Evolutionary conservation across 805 yeast genomes (phyloP).

Genomic region (Yarrowia divulgata): DNA sequence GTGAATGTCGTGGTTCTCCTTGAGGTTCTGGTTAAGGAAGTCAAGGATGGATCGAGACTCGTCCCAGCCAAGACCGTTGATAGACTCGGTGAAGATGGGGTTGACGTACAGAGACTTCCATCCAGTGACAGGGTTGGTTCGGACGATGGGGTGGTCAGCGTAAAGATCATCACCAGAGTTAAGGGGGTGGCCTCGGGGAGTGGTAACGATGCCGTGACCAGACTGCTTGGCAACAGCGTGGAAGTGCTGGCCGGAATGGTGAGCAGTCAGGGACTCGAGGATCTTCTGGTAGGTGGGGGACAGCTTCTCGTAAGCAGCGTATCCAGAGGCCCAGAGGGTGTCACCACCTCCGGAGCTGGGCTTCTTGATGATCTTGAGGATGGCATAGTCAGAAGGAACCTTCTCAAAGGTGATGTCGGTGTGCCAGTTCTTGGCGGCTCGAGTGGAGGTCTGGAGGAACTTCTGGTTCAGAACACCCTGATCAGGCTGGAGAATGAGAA

Average conservation of each 20-base stretch:
- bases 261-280: slow-evolving; percentile 64
- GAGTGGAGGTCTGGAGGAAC: slow-evolving; percentile 40
- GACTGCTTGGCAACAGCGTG: slow-evolving; percentile 45
- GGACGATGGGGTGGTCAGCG: slow-evolving; percentile 59
- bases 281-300: slow-evolving; percentile 58
- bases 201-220: slow-evolving; percentile 56
- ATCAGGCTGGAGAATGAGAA: slow-evolving; percentile 45
- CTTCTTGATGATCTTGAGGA: slow-evolving; percentile 67
- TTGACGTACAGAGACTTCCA: slow-evolving; percentile 65
- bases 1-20: slow-evolving; percentile 53
- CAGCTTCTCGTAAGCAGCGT: slow-evolving; percentile 62
- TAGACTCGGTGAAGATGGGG: slow-evolving; percentile 66
- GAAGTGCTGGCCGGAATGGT: slow-evolving; percentile 62
- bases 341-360: slow-evolving; percentile 62
- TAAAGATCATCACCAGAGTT: slow-evolving; percentile 57
- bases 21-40: slow-evolving; percentile 56
- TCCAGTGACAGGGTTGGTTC: slow-evolving; percentile 72
- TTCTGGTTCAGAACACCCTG: slow-evolving; percentile 42
- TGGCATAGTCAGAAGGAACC: slow-evolving; percentile 76
- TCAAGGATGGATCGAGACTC: slow-evolving; percentile 69
- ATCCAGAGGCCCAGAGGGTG: slow-evolving; percentile 62
- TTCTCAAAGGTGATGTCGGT: slow-evolving; percentile 78
- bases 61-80: slow-evolving; percentile 74
- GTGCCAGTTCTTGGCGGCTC: slow-evolving; percentile 62
- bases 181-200: slow-evolving; percentile 52